Evolutionary conservation across 768 basidiomycete species (phyloP), one percentile per base, ranked within the genome.

Genomic region (Suillus lakei): DNA sequence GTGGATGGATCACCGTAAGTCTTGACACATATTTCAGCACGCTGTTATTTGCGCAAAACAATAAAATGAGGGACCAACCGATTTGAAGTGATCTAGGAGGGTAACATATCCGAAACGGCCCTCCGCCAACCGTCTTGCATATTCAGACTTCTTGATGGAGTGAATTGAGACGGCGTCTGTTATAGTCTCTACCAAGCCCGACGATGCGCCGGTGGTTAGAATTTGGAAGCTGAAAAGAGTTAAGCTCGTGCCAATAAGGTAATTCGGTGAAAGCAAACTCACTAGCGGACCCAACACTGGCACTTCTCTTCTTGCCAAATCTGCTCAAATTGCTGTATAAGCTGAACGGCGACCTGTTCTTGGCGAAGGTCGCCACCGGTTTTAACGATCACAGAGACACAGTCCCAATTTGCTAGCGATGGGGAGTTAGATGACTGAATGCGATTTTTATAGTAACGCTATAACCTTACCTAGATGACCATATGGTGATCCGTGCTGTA

Each of bases 71-170:
- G 12, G 18, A 43, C 28, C 30, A 81, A 95, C 95, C 64, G 88
- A 87, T 74, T 87, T 88, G 77, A 98, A 99, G 77, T 99, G 95
- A 74, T 99, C 96, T 68, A 95, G 79, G 61, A 99, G 76, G 2
- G 93, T 93, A 55, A 98, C 97, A 73, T 96, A 90, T 39, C 91
- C 92, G 23, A 97, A 80, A 62, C 88, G 86, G 38, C 95, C 91
- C 70, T 88, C 86, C 4, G 94, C 86, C 62, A 97, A 78, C 62
- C 95, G 84, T 69, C 94, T 87, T 2, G 97, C 96, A 77, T 99
- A 99, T 75, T 98, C 97, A 3, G 95, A 92, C 79, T 99, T 99
- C 84, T 99, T 99, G 77, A 99, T 98, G 1, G 98, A 99, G 75
- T 99, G 98, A 70, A 99, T 95, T 5, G 98, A 99, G 0, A 99